Evolutionary conservation across 495 filamentous ascomycete genomes (phyloP).

Genomic region (Cercophora scortea): DNA sequence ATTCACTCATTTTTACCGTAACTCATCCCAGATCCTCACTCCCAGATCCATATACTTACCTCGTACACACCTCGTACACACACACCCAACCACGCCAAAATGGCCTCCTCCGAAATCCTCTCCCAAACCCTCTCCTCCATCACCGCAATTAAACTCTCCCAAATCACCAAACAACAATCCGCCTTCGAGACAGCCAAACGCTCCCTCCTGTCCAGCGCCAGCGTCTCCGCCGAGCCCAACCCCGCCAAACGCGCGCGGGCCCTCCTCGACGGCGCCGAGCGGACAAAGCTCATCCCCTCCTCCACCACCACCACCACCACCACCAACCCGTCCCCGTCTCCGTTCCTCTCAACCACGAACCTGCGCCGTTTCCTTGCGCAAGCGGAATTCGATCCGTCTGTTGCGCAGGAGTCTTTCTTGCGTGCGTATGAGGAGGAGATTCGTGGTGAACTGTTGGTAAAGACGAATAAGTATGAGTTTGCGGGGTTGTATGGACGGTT

Average conservation of each 20-base stretch:
- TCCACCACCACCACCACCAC: not conserved
- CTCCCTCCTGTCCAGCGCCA: too few species aligned
- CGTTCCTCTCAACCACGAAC: conserved; percentile 9
- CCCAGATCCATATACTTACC: too few species aligned
- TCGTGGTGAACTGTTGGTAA: conserved; percentile 25
- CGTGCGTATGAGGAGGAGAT: conserved; percentile 32
- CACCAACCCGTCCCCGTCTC: too few species aligned
- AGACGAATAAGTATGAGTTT: conserved; percentile 49
- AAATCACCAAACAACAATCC: conserved; percentile 49
- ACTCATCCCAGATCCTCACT: too few species aligned
- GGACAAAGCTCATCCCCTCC: conserved; percentile 16
- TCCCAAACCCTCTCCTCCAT: conserved; percentile 58
- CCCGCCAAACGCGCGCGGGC: conserved; percentile 20
- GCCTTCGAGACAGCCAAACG: conserved; percentile 40
- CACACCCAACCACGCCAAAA: conserved; percentile 3
- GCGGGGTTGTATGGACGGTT: conserved; percentile 54
- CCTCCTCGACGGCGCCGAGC: conserved; percentile 20
- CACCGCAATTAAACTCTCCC: conserved; percentile 56
- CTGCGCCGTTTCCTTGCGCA: conserved; percentile 24
- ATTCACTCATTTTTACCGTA: too few species aligned
- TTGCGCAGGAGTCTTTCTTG: conserved; percentile 20
- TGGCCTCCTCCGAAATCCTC: conserved; percentile 29
- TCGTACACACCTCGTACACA: not conserved
- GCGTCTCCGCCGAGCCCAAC: conserved; percentile 13
- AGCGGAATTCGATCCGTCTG: conserved; percentile 27